phyloP scores from a whole-genome alignment of 257 asterid genomes.

The Oldenlandia corymbosa region DNA sequence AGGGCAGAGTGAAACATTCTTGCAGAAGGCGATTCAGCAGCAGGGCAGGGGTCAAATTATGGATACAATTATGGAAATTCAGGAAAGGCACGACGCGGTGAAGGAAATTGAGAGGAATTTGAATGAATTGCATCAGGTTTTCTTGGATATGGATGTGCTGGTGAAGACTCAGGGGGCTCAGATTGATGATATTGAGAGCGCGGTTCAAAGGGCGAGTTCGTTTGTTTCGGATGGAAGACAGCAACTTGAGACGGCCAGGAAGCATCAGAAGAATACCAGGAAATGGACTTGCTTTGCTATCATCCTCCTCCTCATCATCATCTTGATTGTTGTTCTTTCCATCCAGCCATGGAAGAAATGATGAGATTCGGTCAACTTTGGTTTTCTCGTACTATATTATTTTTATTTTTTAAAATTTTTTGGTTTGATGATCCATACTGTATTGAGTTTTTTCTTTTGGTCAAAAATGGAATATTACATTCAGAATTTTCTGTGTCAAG shows the following conservation, averaged over 20 bases:
- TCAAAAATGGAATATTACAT: neutral
- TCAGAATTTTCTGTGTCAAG: neutral
- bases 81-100: conserved; percentile 47
- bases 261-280: conserved; percentile 40
- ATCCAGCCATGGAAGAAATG: conserved; percentile 39
- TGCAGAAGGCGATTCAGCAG: conserved; percentile 45
- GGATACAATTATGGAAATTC: conserved; percentile 44
- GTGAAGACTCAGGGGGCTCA: conserved; percentile 38
- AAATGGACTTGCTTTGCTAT: conserved; percentile 41
- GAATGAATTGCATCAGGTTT: conserved; percentile 39
- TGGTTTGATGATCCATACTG: neutral
- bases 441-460: neutral
- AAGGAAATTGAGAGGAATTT: conserved; percentile 41
- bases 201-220: conserved; percentile 40
- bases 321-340: conserved; percentile 38
- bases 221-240: conserved; percentile 31
- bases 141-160: conserved; percentile 41
- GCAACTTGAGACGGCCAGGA: conserved; percentile 32
- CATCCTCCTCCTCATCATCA: conserved; percentile 30
- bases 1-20: conserved; percentile 38
- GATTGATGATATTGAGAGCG: conserved; percentile 36
- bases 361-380: neutral
- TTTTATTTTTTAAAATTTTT: neutral
- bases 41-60: conserved; percentile 47
- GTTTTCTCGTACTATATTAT: neutral